These are phyloP conservation scores for Casuarina cunninghamiana DNA, from an alignment of 306 rosid genomes.

Conservation along the genomic window DNA sequence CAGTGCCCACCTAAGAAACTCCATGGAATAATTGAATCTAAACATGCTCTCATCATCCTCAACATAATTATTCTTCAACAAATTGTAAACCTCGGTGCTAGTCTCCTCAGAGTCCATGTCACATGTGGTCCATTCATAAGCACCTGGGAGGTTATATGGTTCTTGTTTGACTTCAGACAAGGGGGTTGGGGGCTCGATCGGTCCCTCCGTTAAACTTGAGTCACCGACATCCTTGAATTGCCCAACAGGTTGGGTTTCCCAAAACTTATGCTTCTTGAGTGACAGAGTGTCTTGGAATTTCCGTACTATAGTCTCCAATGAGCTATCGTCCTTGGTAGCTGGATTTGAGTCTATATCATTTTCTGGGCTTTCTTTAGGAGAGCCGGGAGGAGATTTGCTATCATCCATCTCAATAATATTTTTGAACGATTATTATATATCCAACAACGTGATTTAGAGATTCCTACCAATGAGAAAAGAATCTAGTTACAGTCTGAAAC, in stretches of 20 bases:
- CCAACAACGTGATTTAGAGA: background rate
- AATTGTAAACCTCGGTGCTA: conserved; percentile 56
- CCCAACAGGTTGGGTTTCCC: conserved; percentile 87
- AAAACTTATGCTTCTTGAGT: conserved; percentile 57
- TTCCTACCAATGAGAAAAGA: background rate
- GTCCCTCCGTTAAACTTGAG: conserved; percentile 55
- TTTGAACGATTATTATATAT: background rate
- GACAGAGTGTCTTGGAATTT: conserved; percentile 69
- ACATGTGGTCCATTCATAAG: conserved; percentile 65
- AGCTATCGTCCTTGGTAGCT: conserved; percentile 36
- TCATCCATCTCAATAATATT: conserved; percentile 41
- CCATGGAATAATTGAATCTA: conserved; percentile 77
- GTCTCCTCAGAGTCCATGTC: conserved; percentile 51
- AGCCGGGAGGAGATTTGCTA: conserved; percentile 41
- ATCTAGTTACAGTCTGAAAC: background rate
- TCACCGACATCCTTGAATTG: conserved; percentile 70
- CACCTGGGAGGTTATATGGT: conserved; percentile 68
- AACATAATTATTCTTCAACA: conserved; percentile 69
- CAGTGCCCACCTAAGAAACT: conserved; percentile 76
- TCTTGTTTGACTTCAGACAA: conserved; percentile 73
- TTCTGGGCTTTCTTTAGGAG: conserved; percentile 42
- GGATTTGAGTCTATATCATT: conserved; percentile 35
- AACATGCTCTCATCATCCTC: conserved; percentile 79
- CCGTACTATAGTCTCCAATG: conserved; percentile 51
- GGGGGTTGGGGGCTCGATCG: conserved; percentile 64